Base-by-base conservation (phyloP, 441 rosid genomes). In the Euphorbia corollata region DNA sequence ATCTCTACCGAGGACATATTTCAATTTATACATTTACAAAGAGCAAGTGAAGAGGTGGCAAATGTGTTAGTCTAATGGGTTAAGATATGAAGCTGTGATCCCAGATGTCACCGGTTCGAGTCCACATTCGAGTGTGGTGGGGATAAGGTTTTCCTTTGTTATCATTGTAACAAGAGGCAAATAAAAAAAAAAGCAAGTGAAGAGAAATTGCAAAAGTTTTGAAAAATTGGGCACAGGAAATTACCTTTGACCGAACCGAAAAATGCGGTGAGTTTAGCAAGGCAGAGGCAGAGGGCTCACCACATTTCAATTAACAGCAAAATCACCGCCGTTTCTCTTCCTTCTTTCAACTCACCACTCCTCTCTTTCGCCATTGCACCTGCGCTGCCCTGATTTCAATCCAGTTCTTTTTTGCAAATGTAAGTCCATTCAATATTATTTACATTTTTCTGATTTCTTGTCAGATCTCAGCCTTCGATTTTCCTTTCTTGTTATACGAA, bases 211-310 rank as follows among this genome's bases (percentile, higher is more conserved):
- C 32, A 1, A 27, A 27, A 27, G 1, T 4, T 27, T 27, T 27
- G 1, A 27, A 27, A 27, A 27, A 27, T 27, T 27, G 32, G 32
- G 32, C 32, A 27, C 2, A 1, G 32, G 32, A 27, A 27, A 27
- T 27, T 50, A 15, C 15, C n/a, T 30, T 19, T 5, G 32, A 4
- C 39, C 41, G 55, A 50, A 54, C 51, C 61, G 69, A 54, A n/a
- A 32, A 55, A 50, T 53, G 53, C 61, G 69, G 69, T 34, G 68
- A 41, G 20, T 59, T 59, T 34, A 34, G 9, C 12, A 20, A 27
- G 32, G 32, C 20, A 2, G 18, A 58, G 3, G 38, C 61, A 58
- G 61, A 24, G 8, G 43, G 62, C 39, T 60, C 16, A n/a, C 18
- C 61, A 7, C 61, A 13, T 12, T 10, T 57, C 61, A 59, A 57